Percentiles rank a stretch among this genome's conserved stretches.
phyloP scores from a whole-genome alignment of 306 rosid species.

The Vicia faba region DNA sequence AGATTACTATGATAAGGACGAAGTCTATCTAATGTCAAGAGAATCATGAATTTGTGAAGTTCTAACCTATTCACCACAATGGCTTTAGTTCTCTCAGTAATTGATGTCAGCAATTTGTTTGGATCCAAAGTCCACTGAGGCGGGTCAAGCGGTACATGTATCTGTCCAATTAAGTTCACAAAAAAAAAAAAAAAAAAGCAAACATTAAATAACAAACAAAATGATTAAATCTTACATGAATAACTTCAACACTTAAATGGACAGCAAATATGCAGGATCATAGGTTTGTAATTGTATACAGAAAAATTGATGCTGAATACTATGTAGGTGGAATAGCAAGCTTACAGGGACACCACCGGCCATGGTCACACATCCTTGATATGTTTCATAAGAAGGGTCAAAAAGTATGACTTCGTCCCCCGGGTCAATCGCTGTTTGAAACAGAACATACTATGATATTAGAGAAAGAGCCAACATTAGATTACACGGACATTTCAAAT shows the following conservation, averaged over 20 bases:
- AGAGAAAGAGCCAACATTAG: neutral
- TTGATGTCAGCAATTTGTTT: slow-evolving; percentile 53
- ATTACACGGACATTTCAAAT: no score
- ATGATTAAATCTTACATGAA: neutral
- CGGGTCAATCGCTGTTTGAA: slow-evolving; percentile 66
- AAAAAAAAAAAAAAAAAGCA: slow-evolving; percentile 30
- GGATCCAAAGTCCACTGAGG: slow-evolving; percentile 81
- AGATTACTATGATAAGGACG: slow-evolving; percentile 15
- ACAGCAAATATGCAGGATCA: neutral
- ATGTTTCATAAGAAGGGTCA: slow-evolving; percentile 72
- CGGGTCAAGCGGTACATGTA: slow-evolving; percentile 73
- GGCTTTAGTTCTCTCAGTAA: slow-evolving; percentile 77
- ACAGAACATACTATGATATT: slow-evolving; percentile 27
- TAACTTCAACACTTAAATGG: slow-evolving; percentile 16
- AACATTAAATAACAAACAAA: slow-evolving; percentile 3
- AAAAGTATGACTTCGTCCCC: slow-evolving; percentile 81
- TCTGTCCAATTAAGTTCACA: slow-evolving; percentile 47
- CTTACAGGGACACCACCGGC: slow-evolving; percentile 87
- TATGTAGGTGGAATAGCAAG: slow-evolving; percentile 9
- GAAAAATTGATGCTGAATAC: neutral
- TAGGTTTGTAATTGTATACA: neutral
- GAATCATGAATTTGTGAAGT: slow-evolving; percentile 19
- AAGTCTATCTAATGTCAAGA: slow-evolving; percentile 7
- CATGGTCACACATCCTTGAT: slow-evolving; percentile 60
- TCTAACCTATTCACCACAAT: slow-evolving; percentile 76